phyloP scores from a whole-genome alignment of 2,329 filamentous ascomycete species.

The Aspergillus aculeatinus region DNA sequence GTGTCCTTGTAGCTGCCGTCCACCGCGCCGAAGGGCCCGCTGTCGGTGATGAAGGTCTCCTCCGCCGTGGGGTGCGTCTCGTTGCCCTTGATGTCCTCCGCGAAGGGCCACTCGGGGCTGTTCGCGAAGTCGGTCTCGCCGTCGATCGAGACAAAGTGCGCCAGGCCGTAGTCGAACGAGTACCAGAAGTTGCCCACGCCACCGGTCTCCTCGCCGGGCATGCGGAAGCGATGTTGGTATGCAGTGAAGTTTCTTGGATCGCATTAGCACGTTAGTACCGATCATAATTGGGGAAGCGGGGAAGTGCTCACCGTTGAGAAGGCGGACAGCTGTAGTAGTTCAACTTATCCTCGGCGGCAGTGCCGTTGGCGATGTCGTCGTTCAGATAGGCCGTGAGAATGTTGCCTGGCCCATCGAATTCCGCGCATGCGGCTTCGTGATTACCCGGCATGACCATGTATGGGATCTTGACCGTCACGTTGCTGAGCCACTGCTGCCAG shows the following conservation, averaged over 20 bases:
- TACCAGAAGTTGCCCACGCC: slow-evolving; percentile 57
- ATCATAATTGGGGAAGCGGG: neutral
- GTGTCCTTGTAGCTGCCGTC: slow-evolving; percentile 42
- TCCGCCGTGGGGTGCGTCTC: slow-evolving; percentile 42
- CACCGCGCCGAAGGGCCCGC: slow-evolving; percentile 51
- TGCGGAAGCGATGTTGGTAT: slow-evolving; percentile 53
- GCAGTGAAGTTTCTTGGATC: slow-evolving; percentile 50
- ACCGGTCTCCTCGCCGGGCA: slow-evolving; percentile 50
- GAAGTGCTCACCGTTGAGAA: slow-evolving; percentile 43
- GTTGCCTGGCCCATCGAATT: slow-evolving; percentile 50
- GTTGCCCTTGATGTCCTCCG: slow-evolving; percentile 43
- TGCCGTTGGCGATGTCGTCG: slow-evolving; percentile 45
- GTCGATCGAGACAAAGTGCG: slow-evolving; percentile 51
- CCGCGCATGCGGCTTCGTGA: slow-evolving; percentile 51
- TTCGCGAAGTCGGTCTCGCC: slow-evolving; percentile 53
- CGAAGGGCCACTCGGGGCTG: slow-evolving; percentile 49
- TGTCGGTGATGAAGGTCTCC: slow-evolving; percentile 50
- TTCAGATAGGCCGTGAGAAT: slow-evolving; percentile 50
- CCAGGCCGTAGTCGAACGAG: slow-evolving; percentile 56
- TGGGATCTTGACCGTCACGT: slow-evolving; percentile 45
- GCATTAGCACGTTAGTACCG: neutral
- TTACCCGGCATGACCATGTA: slow-evolving; percentile 55
- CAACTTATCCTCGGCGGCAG: slow-evolving; percentile 37
- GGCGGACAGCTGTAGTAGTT: slow-evolving; percentile 55
- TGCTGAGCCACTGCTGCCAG: slow-evolving; percentile 52